Evolutionary conservation across 2,329 filamentous ascomycete species (phyloP), one percentile per base, ranked within the genome.

Genomic region (Aspergillus brasiliensis): DNA sequence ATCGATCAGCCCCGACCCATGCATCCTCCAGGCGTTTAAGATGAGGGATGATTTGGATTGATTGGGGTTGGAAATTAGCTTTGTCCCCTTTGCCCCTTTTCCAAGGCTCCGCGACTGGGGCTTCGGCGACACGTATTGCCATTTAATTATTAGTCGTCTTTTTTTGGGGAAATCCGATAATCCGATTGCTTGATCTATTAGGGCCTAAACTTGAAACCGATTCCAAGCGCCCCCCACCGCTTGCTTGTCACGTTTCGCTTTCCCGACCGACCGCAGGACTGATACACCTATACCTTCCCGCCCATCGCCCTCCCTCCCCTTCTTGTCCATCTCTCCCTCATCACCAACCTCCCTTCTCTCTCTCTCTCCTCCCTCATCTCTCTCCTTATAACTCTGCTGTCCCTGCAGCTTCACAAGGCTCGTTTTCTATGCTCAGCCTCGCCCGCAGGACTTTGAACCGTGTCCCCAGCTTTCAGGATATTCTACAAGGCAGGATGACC

Each of bases 401-500:
- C 47, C 65, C 42, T 74, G 70, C 71, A 69, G 67, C 67, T 61
- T 63, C 58, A 54, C 52, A 34, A 34, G 38, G 17, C 40, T 63
- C 62, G 65, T 70, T 65, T 74, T 75, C 70, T 75, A 77, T 78
- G 75, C 75, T 78, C 67, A 77, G 72, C 68, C 69, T 78, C 72
- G 76, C 75, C 62, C 75, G 75, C 65, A 77, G 71, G 67, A 78
- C 76, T 64, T 69, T 78, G 61, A 76, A 77, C 68, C 74, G 75
- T 66, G 76, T 77, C 65, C 76, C 76, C 68, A 78, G 76, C 71
- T 77, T 78, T 65, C 76, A 78, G 75, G 76, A 78, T 72, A 75
- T 78, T 65, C 70, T 78, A 69, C 75, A 78, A 77, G 75, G 76
- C 76, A 78, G 74, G 70, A 79, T 78, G 77, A 76, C 73, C 71